Evolutionary conservation across 352 stramenopile species (phyloP), one percentile per base, ranked within the genome.

Genomic region (Blastocystis sp.): DNA sequence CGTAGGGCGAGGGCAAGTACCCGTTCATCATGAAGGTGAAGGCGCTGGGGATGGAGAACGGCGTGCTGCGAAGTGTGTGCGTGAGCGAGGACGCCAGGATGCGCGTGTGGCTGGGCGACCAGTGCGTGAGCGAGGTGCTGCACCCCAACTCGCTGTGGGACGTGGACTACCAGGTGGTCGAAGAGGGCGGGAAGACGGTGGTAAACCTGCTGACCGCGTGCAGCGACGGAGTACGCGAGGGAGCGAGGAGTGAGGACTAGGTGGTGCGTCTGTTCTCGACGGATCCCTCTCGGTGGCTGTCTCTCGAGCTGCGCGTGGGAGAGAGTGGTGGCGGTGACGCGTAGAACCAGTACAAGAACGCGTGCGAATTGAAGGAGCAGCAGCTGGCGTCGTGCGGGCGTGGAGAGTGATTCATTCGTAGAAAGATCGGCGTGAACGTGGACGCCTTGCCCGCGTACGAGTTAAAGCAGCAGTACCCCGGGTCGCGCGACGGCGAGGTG

Each of bases 1-100:
- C 37, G 24, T 69, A 85, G 74, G 29, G 19, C 6, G 74, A 85
- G 29, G 74, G 45, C 1, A 85, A 85, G 16, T 85, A 85, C 37
- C 74, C 74, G 26, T 85, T 85, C 41, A 85, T 85, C 31, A 62
- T 85, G 59, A 62, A 62, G 10, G 74, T 85, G 50, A 66, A 67
- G 51, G 33, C 63, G 63, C 31, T 74, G 63, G 63, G 63, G 19
- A 31, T 2, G 26, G 63, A 66, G 21, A 26, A 24, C 35, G 55
- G 10, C 29, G 13, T 16, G 31, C 26, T 67, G 33, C 41, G 51
- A 31, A 29, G 24, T 41, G 35, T 85, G 31, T 19, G 19, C 6
- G 55, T 61, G 24, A 70, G 55, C 31, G 74, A 85, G n/a, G 55
- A 85, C 41, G 21, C 29, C 0, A 37, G 13, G 24, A 6, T 85